phyloP scores from a whole-genome alignment of 169 alveolate genomes.

The Plasmodium vinckei region DNA sequence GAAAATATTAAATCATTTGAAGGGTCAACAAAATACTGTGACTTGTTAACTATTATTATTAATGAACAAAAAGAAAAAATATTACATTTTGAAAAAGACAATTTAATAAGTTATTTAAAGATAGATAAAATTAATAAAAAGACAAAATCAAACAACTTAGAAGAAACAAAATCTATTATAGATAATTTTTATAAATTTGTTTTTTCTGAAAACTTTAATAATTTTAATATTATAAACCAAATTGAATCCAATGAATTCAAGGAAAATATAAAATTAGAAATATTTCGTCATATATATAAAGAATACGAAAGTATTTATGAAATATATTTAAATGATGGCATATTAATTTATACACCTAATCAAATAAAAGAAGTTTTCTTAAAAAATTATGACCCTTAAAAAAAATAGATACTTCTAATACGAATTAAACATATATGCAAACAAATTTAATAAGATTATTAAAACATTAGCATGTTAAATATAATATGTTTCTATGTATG shows the following conservation, averaged over 20 bases:
- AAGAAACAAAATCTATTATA: slow-evolving; percentile 30
- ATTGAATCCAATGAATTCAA: slow-evolving; percentile 38
- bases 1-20: slow-evolving; percentile 48
- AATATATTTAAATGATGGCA: slow-evolving; percentile 10
- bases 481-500: no score
- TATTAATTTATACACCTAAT: slow-evolving; percentile 22
- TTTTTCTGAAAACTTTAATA: slow-evolving; percentile 42
- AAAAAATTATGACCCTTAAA: slow-evolving; percentile 9
- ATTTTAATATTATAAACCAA: slow-evolving; percentile 28
- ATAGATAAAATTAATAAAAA: slow-evolving; percentile 37
- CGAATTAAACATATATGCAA: not conserved
- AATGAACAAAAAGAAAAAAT: slow-evolving; percentile 56
- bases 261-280: slow-evolving; percentile 10
- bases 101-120: slow-evolving; percentile 17
- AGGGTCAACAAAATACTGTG: slow-evolving; percentile 59
- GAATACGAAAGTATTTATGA: slow-evolving; percentile 39
- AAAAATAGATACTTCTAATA: not conserved
- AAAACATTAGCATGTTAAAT: no score
- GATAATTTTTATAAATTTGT: slow-evolving; percentile 63
- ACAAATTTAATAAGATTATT: no score
- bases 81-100: slow-evolving; percentile 18
- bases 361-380: slow-evolving; percentile 58
- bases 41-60: slow-evolving; percentile 36
- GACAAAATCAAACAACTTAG: not conserved
- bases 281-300: slow-evolving; percentile 21